Evolutionary conservation across 768 basidiomycete genomes (phyloP), one percentile per base, ranked within the genome.

Genomic region (Tremella mesenterica): DNA sequence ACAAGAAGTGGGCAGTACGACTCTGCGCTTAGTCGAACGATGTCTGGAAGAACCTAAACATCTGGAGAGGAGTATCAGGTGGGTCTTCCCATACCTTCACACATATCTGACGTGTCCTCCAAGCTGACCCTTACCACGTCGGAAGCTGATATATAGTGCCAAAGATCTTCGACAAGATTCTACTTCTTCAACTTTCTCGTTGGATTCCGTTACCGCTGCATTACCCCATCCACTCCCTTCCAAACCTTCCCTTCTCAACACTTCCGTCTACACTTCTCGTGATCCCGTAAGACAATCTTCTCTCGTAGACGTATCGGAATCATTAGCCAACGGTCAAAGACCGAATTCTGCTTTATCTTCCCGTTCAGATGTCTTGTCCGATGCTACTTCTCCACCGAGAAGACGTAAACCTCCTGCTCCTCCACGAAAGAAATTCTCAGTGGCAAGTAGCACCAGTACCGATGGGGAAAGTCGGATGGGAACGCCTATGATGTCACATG

Each of bases 21-120:
- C 92, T 0, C 83, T 82, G 58, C 82, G 95, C 7, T 80, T 99
- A 7, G 95, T 96, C 16, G 86, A 91, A 54, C 81, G 95, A 34
- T 96, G 92, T 72, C 80, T 97, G 18, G 64, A 64, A 33, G 64
- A 69, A 43, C 61, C 61, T 0, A 52, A 50, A 13, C 63, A 64
- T 41, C 34, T 69, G 18, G 64, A 66, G 44, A 43, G 67, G n/a
- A 57, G 58, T 44, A 60, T 58, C 18, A 62, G 60, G 60, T n/a
- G n/a, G n/a, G n/a, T n/a, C n/a, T n/a, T n/a, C n/a, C 59, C 52
- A 52, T 53, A 33, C 12, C 14, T 16, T 36, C 8, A 26, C 29
- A 28, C 36, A n/a, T 28, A 26, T 7, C 23, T 9, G 25, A 48
- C 25, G 46, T 48, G 46, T 14, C 25, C 16, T 18, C 25, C 9